phyloP scores from a whole-genome alignment of 2,329 filamentous ascomycete genomes.

The Macrophomina pseudophaseolina region DNA sequence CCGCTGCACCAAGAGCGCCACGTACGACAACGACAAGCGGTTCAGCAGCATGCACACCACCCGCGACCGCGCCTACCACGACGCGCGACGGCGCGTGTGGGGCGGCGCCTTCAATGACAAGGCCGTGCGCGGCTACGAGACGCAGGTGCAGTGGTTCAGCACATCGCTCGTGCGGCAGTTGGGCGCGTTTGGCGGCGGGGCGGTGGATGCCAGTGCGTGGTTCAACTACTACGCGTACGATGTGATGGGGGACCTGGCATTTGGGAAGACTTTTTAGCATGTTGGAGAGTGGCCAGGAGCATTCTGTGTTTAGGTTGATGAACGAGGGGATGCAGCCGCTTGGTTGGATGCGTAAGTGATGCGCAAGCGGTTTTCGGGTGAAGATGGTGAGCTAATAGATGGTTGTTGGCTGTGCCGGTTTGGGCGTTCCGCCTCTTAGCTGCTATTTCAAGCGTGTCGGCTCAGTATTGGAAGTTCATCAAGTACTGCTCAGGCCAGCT shows the following conservation, averaged over 20 bases:
- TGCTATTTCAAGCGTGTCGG: slow-evolving; percentile 38
- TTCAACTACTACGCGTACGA: slow-evolving; percentile 53
- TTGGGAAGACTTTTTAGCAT: slow-evolving; percentile 51
- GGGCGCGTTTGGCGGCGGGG: slow-evolving; percentile 31
- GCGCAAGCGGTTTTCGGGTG: too few species aligned
- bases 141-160: neutral
- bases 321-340: slow-evolving; percentile 11
- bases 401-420: slow-evolving; percentile 26
- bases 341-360: neutral
- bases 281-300: slow-evolving; percentile 35
- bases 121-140: slow-evolving; percentile 17
- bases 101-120: slow-evolving; percentile 40
- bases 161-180: slow-evolving; percentile 23
- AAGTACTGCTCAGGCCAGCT: slow-evolving; percentile 38
- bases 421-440: slow-evolving; percentile 43
- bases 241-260: slow-evolving; percentile 55
- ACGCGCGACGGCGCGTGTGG: slow-evolving; percentile 39
- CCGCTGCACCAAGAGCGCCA: slow-evolving; percentile 38
- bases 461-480: slow-evolving; percentile 39
- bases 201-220: slow-evolving; percentile 39
- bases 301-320: slow-evolving; percentile 38
- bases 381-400: too few species aligned
- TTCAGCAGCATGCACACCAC: slow-evolving; percentile 36
- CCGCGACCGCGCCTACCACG: slow-evolving; percentile 39
- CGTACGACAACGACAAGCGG: slow-evolving; percentile 31